Evolutionary conservation across 2,329 filamentous ascomycete species (phyloP).

Genomic region (Neofusicoccum umdonicola): DNA sequence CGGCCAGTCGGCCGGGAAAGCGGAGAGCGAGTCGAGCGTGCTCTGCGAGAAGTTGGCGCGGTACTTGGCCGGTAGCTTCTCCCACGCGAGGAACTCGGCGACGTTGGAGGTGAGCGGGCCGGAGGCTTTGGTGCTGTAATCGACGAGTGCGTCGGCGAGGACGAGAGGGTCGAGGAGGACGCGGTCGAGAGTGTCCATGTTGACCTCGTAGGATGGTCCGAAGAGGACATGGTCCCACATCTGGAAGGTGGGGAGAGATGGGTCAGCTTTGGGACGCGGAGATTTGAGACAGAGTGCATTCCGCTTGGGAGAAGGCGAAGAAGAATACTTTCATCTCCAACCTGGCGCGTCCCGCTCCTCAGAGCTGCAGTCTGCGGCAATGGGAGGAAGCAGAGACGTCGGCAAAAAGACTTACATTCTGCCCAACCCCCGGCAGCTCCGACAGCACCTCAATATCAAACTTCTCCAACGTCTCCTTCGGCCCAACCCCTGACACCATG

Average conservation of each 20-base stretch:
- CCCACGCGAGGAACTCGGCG: conserved; percentile 22
- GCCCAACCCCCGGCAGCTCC: conserved; percentile 26
- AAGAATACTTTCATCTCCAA: too few relatives aligned
- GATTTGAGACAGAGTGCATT: too few relatives aligned
- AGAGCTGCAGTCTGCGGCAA: too few relatives aligned
- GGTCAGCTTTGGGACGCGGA: too few relatives aligned
- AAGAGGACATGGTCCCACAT: conserved; percentile 32
- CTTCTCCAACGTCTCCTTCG: conserved; percentile 23
- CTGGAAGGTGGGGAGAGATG: neutral
- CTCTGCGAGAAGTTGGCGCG: conserved; percentile 16
- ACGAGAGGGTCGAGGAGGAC: conserved; percentile 24
- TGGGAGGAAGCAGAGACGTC: too few relatives aligned
- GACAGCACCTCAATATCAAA: conserved; percentile 24
- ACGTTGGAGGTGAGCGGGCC: conserved; percentile 25
- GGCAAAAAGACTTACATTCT: conserved; percentile 8
- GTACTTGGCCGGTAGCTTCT: conserved; percentile 12
- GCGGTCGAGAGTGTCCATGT: conserved; percentile 20
- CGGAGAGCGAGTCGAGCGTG: neutral
- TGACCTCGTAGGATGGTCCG: conserved; percentile 24
- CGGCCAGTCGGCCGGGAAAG: conserved; percentile 22
- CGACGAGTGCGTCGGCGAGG: conserved; percentile 20
- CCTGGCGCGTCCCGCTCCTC: too few relatives aligned
- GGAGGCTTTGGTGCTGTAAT: conserved; percentile 19
- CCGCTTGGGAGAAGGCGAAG: too few relatives aligned
- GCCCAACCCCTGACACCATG: conserved; percentile 41